phyloP scores from a whole-genome alignment of 371 early-diverging fungal species.

The Neoconidiobolus thromboides region DNA sequence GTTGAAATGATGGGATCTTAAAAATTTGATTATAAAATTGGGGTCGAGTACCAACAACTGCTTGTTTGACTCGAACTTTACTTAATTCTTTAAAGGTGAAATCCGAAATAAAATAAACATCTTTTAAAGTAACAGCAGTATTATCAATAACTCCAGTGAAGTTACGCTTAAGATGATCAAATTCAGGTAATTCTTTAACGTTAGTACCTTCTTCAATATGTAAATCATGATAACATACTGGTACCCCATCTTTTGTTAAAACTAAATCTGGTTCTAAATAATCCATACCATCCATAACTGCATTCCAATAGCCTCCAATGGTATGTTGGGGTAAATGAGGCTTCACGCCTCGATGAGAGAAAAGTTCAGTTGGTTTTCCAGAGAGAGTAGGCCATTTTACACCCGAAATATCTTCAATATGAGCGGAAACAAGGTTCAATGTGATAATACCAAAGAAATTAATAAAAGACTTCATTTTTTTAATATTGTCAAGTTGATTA shows the following conservation, averaged over 20 bases:
- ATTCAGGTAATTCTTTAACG: slow-evolving; percentile 11
- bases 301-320: slow-evolving; percentile 18
- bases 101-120: slow-evolving; percentile 21
- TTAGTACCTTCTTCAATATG: slow-evolving; percentile 16
- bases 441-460: no score
- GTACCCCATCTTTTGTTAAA: slow-evolving; percentile 19
- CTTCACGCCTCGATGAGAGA: slow-evolving; percentile 23
- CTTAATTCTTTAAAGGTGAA: slow-evolving; percentile 17
- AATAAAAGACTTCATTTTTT: no score
- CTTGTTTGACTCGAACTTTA: slow-evolving; percentile 12
- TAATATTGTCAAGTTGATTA: no score
- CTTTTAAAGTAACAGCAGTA: background rate
- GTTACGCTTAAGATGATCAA: slow-evolving; percentile 12
- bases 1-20: slow-evolving; percentile 16
- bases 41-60: slow-evolving; percentile 13
- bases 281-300: slow-evolving; percentile 19
- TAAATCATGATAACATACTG: slow-evolving; percentile 19
- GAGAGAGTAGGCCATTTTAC: slow-evolving; percentile 15
- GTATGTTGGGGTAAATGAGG: slow-evolving; percentile 23
- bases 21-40: slow-evolving; percentile 17
- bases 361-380: slow-evolving; percentile 12
- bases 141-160: slow-evolving; percentile 10
- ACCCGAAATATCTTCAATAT: background rate
- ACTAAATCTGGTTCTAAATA: slow-evolving; percentile 22
- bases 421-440: background rate